A percentile compares a stretch with the other conserved stretches of the same genome.
These are phyloP conservation scores for Diaporthe helianthi DNA, from an alignment of 2,329 filamentous ascomycete species.

Conservation along the genomic window DNA sequence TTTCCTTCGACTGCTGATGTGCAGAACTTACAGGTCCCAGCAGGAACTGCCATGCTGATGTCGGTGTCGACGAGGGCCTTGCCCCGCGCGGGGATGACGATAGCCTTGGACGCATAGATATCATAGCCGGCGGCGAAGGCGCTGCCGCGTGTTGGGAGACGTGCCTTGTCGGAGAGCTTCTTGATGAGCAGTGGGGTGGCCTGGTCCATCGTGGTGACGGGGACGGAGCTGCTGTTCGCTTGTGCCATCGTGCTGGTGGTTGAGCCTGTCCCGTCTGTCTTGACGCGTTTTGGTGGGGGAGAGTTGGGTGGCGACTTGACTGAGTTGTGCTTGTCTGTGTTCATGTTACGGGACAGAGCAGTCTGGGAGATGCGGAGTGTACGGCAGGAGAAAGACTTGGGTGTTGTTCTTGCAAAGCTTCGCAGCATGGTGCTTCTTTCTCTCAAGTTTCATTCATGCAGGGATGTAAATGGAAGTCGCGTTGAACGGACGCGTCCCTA, in stretches of 20 bases:
- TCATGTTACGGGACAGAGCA: constrained; percentile 39
- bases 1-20: not conserved
- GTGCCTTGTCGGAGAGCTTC: constrained; percentile 82
- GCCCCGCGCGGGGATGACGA: constrained; percentile 79
- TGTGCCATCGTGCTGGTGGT: constrained; percentile 37
- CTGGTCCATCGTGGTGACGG: constrained; percentile 47
- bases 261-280: constrained; percentile 55
- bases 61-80: constrained; percentile 90
- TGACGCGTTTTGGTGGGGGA: constrained; percentile 81
- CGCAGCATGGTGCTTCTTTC: constrained; percentile 8
- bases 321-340: constrained; percentile 44
- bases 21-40: constrained; percentile 76
- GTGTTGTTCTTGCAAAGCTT: constrained; percentile 9
- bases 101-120: constrained; percentile 79
- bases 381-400: not conserved
- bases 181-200: constrained; percentile 80
- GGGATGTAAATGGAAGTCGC: constrained; percentile 27
- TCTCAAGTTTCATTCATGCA: constrained; percentile 11
- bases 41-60: constrained; percentile 88
- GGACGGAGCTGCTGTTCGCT: constrained; percentile 40
- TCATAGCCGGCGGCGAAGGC: constrained; percentile 94
- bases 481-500: constrained; percentile 31
- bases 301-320: constrained; percentile 68
- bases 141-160: constrained; percentile 85
- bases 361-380: constrained; percentile 12